Evolutionary conservation across 2,329 filamentous ascomycete species (phyloP), one percentile per base, ranked within the genome.

Genomic region (Fonsecaea monophora): DNA sequence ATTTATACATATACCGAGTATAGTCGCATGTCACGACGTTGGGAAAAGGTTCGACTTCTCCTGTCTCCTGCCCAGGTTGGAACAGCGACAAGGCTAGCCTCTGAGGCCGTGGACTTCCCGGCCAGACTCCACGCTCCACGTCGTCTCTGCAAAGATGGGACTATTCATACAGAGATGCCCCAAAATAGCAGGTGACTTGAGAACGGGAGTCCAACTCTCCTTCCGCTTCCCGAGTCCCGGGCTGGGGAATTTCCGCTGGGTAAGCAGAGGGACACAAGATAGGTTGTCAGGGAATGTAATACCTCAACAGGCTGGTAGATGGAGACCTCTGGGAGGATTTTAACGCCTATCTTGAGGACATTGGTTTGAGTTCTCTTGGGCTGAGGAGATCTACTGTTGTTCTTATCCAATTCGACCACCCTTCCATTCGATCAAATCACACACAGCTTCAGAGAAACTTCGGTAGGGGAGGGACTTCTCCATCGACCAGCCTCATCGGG

Each of bases 401-500:
- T 12, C 3, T 12, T 21, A 21, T 21, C 21, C 42, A 50, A 10
- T 25, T 25, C 12, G 25, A 21, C 45, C 1, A 50, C 35, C 4
- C 32, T 9, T 54, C 7, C 55, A 35, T 21, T 38, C 21, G 55
- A 57, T 54, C 50, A 9, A 53, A 32, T 40, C 13, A 38, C 30
- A 37, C 13, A 25, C 34, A 34, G 40, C 40, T 50, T 25, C 45
- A 50, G 45, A 18, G 45, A 25, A 50, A 10, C 45, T 25, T 50
- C 45, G 45, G 45, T 21, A 50, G 8, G 4, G n/a, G 7, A 56
- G 32, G 34, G 53, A 34, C 18, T 60, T 69, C 67, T 69, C 67
- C 64, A 69, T 67, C 67, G 30, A 69, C 67, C 67, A 42, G 55
- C 67, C 67, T 53, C 37, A 64, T 67, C 34, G 50, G 45, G 45